phyloP scores from a whole-genome alignment of 805 yeast species.

The Saturnispora mendoncae region DNA sequence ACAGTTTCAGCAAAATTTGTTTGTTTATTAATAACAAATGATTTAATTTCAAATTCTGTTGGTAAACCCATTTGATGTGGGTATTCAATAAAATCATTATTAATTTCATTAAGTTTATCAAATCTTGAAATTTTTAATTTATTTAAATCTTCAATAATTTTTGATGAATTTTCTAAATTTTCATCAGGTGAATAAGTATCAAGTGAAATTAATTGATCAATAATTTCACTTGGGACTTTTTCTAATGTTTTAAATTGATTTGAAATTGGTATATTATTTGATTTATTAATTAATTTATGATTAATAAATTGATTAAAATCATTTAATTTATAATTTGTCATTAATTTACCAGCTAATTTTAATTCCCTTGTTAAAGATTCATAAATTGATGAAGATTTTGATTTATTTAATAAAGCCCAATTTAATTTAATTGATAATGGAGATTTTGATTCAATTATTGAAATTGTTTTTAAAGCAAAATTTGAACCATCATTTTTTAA shows the following conservation, averaged over 20 bases:
- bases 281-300: constrained; percentile 43
- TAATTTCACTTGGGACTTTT: constrained; percentile 55
- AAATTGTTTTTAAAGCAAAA: constrained; percentile 55
- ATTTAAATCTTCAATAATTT: constrained; percentile 20
- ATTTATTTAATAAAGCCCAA: constrained; percentile 56
- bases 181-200: constrained; percentile 23
- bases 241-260: constrained; percentile 39
- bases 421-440: constrained; percentile 73
- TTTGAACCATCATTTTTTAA: constrained; percentile 47
- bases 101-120: constrained; percentile 26
- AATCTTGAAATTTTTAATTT: constrained; percentile 33
- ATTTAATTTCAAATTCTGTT: constrained; percentile 51
- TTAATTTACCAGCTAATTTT: constrained; percentile 67
- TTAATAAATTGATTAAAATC: constrained; percentile 43
- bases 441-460: constrained; percentile 56
- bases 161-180: constrained; percentile 12
- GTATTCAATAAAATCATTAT: constrained; percentile 32
- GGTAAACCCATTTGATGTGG: constrained; percentile 76
- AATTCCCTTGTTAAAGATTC: constrained; percentile 67
- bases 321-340: constrained; percentile 39
- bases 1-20: constrained; percentile 62
- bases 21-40: constrained; percentile 63
- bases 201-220: constrained; percentile 37
- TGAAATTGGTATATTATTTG: constrained; percentile 12
- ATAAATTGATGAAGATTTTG: constrained; percentile 47